Percentiles rank a stretch among this genome's conserved stretches.
Conservation (phyloP, 2,329 filamentous ascomycete species). For the Fusarium nurragi region DNA sequence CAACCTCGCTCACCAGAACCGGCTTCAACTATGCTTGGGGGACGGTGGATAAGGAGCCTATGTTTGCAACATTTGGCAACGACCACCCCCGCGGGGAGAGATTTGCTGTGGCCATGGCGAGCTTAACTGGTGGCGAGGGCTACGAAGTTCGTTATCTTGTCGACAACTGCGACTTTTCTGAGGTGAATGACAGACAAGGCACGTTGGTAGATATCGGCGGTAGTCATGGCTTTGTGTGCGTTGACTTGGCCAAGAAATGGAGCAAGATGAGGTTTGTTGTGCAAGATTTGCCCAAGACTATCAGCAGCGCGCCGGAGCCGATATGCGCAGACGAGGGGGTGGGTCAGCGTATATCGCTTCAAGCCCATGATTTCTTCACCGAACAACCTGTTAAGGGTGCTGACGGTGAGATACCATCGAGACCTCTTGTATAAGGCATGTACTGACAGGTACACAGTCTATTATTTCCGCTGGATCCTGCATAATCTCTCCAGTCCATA, state of each 20-base stretch:
- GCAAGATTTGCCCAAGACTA: conserved; percentile 62
- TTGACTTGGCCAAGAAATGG: conserved; percentile 63
- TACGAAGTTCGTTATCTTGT: conserved; percentile 64
- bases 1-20: conserved; percentile 58
- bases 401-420: conserved; percentile 53
- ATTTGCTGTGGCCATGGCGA: conserved; percentile 65
- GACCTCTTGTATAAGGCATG: neutral
- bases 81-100: conserved; percentile 58
- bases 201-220: conserved; percentile 69
- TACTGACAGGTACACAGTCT: conserved; percentile 52
- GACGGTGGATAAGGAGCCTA: conserved; percentile 61
- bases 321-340: conserved; percentile 52
- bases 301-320: conserved; percentile 58
- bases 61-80: conserved; percentile 64
- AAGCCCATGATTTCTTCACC: conserved; percentile 66
- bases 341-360: conserved; percentile 53
- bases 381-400: conserved; percentile 63
- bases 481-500: conserved; percentile 69
- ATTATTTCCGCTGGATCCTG: conserved; percentile 68
- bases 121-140: conserved; percentile 64
- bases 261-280: conserved; percentile 64
- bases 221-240: conserved; percentile 65
- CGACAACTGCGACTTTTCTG: conserved; percentile 63
- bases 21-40: conserved; percentile 63
- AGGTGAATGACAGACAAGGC: conserved; percentile 55